phyloP scores from a whole-genome alignment of 1,284 basidiomycete species.

The Cryptococcus wingfieldii region DNA sequence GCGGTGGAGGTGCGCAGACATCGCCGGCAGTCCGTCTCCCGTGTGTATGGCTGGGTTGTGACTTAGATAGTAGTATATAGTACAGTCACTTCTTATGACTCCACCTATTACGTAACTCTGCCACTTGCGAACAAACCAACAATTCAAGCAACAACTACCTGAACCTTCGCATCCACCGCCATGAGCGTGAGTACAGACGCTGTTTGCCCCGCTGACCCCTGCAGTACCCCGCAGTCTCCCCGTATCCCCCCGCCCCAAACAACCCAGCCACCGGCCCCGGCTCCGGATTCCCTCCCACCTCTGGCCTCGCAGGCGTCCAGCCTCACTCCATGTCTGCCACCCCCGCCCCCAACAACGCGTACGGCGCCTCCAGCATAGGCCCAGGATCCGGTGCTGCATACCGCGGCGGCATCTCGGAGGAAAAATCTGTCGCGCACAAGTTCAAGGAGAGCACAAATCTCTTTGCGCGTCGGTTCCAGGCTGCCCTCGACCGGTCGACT shows the following conservation, averaged over 20 bases:
- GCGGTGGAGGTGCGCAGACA: conserved; percentile 26
- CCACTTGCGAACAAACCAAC: no score
- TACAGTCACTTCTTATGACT: no score
- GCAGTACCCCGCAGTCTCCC: conserved; percentile 16
- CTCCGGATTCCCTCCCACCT: conserved; percentile 46
- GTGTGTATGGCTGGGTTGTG: no score
- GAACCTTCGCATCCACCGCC: no score
- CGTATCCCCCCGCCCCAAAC: conserved; percentile 19
- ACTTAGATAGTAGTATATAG: no score
- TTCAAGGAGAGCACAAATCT: conserved; percentile 46
- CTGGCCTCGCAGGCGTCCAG: conserved; percentile 44
- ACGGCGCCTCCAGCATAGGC: conserved; percentile 11
- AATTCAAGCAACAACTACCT: no score
- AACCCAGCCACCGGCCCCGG: conserved; percentile 36
- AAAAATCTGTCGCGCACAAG: conserved; percentile 48
- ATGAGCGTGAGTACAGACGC: background rate
- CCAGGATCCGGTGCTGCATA: conserved; percentile 17
- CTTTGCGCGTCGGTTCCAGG: conserved; percentile 58
- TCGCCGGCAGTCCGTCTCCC: no score
- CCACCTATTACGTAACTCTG: no score
- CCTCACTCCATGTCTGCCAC: conserved; percentile 33
- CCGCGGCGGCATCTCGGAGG: conserved; percentile 40
- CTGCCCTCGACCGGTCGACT: conserved; percentile 81
- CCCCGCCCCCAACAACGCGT: conserved; percentile 28
- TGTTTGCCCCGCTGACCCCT: background rate